These are phyloP conservation scores for Parmales sp. DNA, from an alignment of 108 stramenopile genomes.

Conservation along the genomic window DNA sequence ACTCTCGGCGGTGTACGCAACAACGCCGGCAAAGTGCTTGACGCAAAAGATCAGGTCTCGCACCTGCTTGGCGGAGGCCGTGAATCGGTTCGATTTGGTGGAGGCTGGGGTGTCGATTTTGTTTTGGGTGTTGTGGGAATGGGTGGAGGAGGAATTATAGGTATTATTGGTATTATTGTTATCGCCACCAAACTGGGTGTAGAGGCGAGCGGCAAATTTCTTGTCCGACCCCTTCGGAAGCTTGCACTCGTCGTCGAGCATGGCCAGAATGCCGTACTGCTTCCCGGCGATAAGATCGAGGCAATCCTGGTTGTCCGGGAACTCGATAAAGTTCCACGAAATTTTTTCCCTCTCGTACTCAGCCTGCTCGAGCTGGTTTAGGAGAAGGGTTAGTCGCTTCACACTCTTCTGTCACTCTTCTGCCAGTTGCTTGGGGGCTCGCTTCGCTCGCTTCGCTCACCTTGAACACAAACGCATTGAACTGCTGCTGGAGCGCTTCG, in stretches of 20 bases:
- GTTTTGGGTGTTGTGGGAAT: too few relatives aligned
- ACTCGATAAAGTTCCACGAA: conserved; percentile 78
- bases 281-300: conserved; percentile 91
- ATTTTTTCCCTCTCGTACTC: conserved; percentile 85
- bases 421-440: too few relatives aligned
- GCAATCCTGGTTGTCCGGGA: conserved; percentile 97
- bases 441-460: too few relatives aligned
- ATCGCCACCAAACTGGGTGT: conserved; percentile 43
- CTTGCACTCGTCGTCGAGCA: conserved; percentile 88
- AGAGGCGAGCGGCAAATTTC: conserved; percentile 71
- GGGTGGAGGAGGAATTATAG: too few relatives aligned
- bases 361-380: conserved; percentile 95
- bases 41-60: conserved; percentile 66
- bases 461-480: conserved; percentile 99
- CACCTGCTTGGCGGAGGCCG: conserved; percentile 64
- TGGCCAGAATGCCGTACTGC: conserved; percentile 73
- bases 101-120: too few relatives aligned
- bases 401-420: too few relatives aligned
- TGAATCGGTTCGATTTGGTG: conserved; percentile 45
- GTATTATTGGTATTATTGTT: too few relatives aligned
- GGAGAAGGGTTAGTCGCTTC: too few relatives aligned
- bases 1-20: conserved; percentile 77
- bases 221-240: conserved; percentile 66
- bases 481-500: conserved; percentile 98
- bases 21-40: conserved; percentile 90